Percentiles rank a stretch among this genome's conserved stretches.
These are phyloP conservation scores for Mesotaenium endlicherianum DNA, from an alignment of 139 green algal species.

Conservation along the genomic window DNA sequence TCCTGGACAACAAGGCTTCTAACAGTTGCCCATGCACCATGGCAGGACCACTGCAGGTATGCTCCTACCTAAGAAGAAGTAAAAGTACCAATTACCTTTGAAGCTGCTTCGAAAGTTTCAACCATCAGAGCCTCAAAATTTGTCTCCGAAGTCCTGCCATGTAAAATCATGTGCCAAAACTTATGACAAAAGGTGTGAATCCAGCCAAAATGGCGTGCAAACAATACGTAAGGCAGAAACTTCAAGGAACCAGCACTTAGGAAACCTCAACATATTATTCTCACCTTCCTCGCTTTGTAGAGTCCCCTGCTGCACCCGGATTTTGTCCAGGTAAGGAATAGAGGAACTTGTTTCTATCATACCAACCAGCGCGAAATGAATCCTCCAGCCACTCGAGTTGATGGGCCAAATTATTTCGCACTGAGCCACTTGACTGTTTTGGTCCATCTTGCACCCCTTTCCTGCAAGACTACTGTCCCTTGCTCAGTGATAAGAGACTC, in stretches of 20 bases:
- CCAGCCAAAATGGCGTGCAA: background rate
- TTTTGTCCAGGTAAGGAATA: constrained; percentile 19
- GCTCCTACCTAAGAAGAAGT: background rate
- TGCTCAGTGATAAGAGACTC: no score
- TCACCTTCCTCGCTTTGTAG: background rate
- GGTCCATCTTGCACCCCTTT: no score
- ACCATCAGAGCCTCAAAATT: background rate
- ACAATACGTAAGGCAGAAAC: background rate
- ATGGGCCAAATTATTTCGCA: background rate
- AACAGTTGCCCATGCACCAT: background rate
- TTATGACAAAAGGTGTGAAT: background rate
- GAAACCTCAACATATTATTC: background rate
- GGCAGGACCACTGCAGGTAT: background rate
- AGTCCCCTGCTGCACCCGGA: background rate
- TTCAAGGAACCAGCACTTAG: no score
- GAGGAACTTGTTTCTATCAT: background rate
- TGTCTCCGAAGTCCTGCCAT: background rate
- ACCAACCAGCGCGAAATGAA: background rate
- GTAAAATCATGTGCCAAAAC: background rate
- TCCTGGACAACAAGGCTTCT: background rate
- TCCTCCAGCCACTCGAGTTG: background rate
- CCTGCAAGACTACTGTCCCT: no score
- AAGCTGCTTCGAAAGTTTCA: background rate
- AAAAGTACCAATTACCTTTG: background rate
- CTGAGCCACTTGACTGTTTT: no score